Evolutionary conservation across 306 rosid genomes (phyloP), one percentile per base, ranked within the genome.

Genomic region (Acmispon strigosus): DNA sequence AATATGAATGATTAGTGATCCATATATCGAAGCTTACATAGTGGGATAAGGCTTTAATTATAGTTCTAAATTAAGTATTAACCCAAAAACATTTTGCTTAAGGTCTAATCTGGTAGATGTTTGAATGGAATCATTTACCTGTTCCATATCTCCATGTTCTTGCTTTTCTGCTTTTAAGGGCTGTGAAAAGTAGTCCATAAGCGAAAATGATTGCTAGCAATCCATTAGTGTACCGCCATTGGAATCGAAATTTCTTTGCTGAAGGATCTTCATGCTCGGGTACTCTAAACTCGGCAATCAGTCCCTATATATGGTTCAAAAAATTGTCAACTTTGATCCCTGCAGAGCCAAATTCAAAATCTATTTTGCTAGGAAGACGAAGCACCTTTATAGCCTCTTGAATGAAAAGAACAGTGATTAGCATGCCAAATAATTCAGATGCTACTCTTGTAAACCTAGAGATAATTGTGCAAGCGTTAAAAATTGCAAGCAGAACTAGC

Each of bases 81-180:
- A 42, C 5, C 13, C 4, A 1, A 42, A 42, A 42, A 42, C 5
- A 42, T 42, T 16, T 10, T 47, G 58, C 29, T 5, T 56, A 63
- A 16, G 56, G 48, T 73, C 20, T 60, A 37, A 62, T 22, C 15
- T 17, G 53, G 60, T 24, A 15, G 34, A 20, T 49, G 18, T 60
- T 69, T 64, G 29, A 55, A 24, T 64, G 29, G 61, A 24, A 59
- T 53, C 64, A 74, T 80, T 74, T 76, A 90, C 96, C 88, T 76
- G 96, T 88, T 76, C 92, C 92, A 66, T 93, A 93, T 72, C 61
- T 78, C 97, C 98, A 93, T 22, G 92, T 39, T 80, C 98, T 87
- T 54, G 97, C 98, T 61, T 58, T 85, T 81, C 97, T 84, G 86
- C 90, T 93, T 79, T 83, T 88, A 24, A 83, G 66, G 22, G 97